phyloP scores from a whole-genome alignment of 179 eudicot genomes.

The Beta corolliflora region DNA sequence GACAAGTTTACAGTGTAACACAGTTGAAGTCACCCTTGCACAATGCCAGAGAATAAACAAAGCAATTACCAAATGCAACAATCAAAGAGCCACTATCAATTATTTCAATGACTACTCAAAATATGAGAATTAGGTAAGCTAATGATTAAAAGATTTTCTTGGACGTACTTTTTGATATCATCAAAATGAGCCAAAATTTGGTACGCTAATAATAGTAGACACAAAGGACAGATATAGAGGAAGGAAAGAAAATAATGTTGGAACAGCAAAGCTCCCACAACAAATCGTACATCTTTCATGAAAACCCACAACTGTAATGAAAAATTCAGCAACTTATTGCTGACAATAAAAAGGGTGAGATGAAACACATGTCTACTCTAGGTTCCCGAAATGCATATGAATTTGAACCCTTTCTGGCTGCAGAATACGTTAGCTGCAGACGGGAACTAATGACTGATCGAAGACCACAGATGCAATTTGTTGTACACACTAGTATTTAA shows the following conservation, averaged over 20 bases:
- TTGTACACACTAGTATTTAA: background rate
- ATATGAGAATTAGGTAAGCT: background rate
- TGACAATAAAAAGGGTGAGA: background rate
- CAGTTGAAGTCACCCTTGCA: background rate
- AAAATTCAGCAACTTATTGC: background rate
- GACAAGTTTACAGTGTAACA: background rate
- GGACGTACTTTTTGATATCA: background rate
- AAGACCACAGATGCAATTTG: slow-evolving; percentile 1
- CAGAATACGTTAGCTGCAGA: background rate
- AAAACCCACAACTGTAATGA: background rate
- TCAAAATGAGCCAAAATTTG: background rate
- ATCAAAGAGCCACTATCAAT: background rate
- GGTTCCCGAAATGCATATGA: background rate
- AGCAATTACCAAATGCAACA: background rate
- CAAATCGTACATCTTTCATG: background rate
- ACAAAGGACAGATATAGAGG: background rate
- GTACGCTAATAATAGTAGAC: background rate
- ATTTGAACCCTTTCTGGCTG: background rate
- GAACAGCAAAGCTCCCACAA: background rate
- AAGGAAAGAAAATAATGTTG: background rate
- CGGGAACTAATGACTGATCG: background rate
- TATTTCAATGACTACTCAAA: background rate
- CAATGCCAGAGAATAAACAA: background rate
- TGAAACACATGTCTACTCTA: background rate
- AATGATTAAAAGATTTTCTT: background rate